Conservation (phyloP, 139 green algal species). For the Tetradesmus obliquus region DNA sequence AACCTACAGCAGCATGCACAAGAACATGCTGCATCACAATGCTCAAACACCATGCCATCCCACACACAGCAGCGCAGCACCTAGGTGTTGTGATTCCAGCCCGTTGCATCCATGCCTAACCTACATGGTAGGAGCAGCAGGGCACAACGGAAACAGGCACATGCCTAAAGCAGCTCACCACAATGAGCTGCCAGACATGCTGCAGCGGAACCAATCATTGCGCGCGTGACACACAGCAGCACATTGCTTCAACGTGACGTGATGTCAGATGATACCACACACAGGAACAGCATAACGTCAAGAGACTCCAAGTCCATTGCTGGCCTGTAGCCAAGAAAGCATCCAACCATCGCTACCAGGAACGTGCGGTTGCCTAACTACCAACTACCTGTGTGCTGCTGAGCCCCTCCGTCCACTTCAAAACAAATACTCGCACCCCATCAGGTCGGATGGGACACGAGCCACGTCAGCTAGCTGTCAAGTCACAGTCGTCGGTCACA, state of each 20-base stretch:
- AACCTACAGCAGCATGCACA: neutral
- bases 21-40: neutral
- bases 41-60: neutral
- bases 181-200: neutral
- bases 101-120: neutral
- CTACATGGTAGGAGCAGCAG: neutral
- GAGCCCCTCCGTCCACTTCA: neutral
- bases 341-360: neutral
- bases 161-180: neutral
- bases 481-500: neutral
- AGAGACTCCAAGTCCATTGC: neutral
- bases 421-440: neutral
- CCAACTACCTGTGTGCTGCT: neutral
- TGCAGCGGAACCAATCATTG: too few relatives aligned
- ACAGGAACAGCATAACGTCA: neutral
- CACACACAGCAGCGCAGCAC: neutral
- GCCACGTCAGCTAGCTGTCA: neutral
- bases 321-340: neutral
- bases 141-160: neutral
- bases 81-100: neutral
- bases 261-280: too few relatives aligned
- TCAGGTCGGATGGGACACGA: neutral
- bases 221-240: too few relatives aligned
- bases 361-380: neutral
- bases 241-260: too few relatives aligned